Evolutionary conservation across 2,329 filamentous ascomycete species (phyloP).

Genomic region (Gremmenia infestans): DNA sequence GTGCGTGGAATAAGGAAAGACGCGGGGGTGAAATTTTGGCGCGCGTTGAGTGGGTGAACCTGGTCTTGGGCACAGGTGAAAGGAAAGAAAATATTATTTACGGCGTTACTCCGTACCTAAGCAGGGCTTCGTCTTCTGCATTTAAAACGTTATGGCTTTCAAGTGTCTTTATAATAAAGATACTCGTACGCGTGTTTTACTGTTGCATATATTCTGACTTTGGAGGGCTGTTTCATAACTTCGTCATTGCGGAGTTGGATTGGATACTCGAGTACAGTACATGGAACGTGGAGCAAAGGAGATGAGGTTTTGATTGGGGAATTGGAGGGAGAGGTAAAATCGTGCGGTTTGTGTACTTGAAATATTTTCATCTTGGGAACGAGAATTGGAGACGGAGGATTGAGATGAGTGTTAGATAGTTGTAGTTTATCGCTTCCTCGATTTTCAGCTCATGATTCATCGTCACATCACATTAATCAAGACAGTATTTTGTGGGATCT

Average conservation of each 20-base stretch:
- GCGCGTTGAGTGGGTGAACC: no score
- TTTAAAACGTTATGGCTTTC: background rate
- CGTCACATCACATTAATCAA: background rate
- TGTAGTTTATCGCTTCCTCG: background rate
- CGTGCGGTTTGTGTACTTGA: no score
- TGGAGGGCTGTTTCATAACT: background rate
- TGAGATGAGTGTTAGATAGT: background rate
- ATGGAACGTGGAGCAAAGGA: no score
- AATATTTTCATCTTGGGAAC: background rate
- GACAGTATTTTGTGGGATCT: constrained; percentile 42
- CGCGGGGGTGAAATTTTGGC: no score
- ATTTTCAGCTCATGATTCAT: background rate
- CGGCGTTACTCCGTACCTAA: background rate
- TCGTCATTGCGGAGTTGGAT: background rate
- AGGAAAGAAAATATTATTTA: background rate
- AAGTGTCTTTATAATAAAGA: background rate
- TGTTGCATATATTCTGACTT: background rate
- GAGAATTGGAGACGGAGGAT: background rate
- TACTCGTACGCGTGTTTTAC: background rate
- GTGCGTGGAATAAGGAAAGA: no score
- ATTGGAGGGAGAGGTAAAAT: background rate
- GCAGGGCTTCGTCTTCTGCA: background rate
- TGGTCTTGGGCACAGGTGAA: background rate
- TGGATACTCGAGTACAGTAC: background rate
- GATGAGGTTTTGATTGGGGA: no score